Evolutionary conservation across 768 basidiomycete genomes (phyloP).

Genomic region (Russula vinacea): DNA sequence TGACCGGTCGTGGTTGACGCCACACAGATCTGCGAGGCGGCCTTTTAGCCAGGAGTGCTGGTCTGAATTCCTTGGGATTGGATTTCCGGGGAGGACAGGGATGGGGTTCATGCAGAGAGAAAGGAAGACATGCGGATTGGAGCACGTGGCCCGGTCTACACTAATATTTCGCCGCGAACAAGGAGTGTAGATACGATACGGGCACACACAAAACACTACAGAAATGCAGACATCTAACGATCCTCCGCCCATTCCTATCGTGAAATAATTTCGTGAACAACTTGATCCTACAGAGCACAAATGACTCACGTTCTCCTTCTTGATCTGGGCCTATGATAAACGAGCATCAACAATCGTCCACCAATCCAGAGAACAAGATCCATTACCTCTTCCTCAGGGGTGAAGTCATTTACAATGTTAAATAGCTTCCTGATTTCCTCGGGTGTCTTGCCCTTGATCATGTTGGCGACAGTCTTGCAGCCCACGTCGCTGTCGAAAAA

Average conservation of each 20-base stretch:
- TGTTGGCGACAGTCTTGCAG: constrained; percentile 99
- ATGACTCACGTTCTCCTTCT: constrained; percentile 94
- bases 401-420: constrained; percentile 98
- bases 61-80: constrained; percentile 52
- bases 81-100: constrained; percentile 68
- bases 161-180: constrained; percentile 14
- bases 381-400: constrained; percentile 94
- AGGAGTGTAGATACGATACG: constrained; percentile 4
- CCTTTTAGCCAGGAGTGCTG: constrained; percentile 64
- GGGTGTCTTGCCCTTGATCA: constrained; percentile 99
- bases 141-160: constrained; percentile 19
- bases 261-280: constrained; percentile 18
- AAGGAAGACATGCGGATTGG: not conserved
- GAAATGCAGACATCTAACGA: constrained; percentile 46
- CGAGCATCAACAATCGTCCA: constrained; percentile 12
- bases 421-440: constrained; percentile 98
- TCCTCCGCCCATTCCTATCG: constrained; percentile 90
- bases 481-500: constrained; percentile 73
- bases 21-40: constrained; percentile 63
- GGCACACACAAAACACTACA: constrained; percentile 26
- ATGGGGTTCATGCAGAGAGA: constrained; percentile 36
- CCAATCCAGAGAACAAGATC: constrained; percentile 22
- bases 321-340: constrained; percentile 80
- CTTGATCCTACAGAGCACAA: not conserved
- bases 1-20: constrained; percentile 61